These are phyloP conservation scores for Phyllostachys edulis DNA, from an alignment of 176 grass and related monocot genomes.

Conservation along the genomic window DNA sequence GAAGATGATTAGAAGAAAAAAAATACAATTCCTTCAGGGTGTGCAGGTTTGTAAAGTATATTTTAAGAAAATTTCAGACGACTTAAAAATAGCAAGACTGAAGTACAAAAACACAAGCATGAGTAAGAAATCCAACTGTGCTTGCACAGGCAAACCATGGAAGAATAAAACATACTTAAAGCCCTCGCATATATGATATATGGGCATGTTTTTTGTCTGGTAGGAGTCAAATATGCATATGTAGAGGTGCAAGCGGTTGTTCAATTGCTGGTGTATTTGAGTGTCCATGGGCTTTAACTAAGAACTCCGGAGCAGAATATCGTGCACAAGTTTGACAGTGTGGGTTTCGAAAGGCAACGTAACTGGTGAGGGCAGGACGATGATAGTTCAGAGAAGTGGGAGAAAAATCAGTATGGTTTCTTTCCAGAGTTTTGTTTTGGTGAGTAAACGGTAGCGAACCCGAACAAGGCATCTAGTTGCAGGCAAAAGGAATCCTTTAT, in stretches of 20 bases:
- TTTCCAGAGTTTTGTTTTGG: not conserved
- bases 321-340: not conserved
- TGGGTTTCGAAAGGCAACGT: not conserved
- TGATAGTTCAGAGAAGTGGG: not conserved
- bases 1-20: not conserved
- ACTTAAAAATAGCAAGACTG: no score
- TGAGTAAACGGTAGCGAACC: not conserved
- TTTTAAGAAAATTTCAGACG: no score
- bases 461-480: not conserved
- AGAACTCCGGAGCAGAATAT: not conserved
- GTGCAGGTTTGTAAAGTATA: not conserved
- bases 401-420: not conserved
- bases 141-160: not conserved
- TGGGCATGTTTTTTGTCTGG: not conserved
- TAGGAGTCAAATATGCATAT: not conserved
- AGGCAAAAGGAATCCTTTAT: not conserved
- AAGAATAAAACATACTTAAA: not conserved
- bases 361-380: not conserved
- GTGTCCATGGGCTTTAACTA: slow-evolving; percentile 4
- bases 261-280: not conserved
- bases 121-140: not conserved
- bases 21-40: not conserved
- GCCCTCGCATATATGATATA: not conserved
- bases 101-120: not conserved
- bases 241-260: not conserved